A percentile compares a stretch with the other conserved stretches of the same genome.
phyloP scores from a whole-genome alignment of 768 basidiomycete species.

The Leccinum obscurum region DNA sequence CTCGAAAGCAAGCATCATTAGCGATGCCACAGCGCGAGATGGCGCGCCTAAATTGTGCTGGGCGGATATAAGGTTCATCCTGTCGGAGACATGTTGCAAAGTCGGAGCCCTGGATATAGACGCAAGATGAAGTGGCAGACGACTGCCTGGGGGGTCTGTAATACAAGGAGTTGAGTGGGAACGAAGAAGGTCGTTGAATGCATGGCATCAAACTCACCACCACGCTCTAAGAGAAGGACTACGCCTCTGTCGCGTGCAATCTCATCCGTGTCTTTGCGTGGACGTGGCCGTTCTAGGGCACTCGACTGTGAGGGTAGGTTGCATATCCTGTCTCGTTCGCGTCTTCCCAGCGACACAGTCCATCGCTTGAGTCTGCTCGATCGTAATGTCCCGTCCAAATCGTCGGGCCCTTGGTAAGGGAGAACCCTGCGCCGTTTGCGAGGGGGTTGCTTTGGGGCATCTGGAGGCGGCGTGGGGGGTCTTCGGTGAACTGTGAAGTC shows the following conservation, averaged over 20 bases:
- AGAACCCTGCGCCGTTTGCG: constrained; percentile 69
- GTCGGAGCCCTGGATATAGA: constrained; percentile 72
- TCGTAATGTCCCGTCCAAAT: constrained; percentile 53
- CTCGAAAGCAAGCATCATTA: constrained; percentile 80
- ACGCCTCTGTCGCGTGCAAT: constrained; percentile 71
- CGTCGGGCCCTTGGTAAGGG: constrained; percentile 72
- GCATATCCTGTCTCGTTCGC: constrained; percentile 73
- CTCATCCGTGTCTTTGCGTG: constrained; percentile 59
- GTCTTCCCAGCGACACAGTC: constrained; percentile 68
- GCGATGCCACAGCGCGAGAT: constrained; percentile 58
- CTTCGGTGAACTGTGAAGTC: constrained; percentile 75
- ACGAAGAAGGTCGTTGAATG: background rate
- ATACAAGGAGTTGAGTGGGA: background rate
- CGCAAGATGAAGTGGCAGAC: constrained; percentile 70
- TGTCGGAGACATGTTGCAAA: constrained; percentile 73
- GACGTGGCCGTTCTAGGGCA: constrained; percentile 44
- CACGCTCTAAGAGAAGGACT: constrained; percentile 60
- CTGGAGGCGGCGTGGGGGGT: constrained; percentile 63
- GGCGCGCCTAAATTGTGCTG: constrained; percentile 70
- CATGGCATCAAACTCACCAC: constrained; percentile 44
- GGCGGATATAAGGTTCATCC: constrained; percentile 78
- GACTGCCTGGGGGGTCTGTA: constrained; percentile 68
- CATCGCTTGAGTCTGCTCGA: constrained; percentile 72
- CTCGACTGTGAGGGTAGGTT: constrained; percentile 46
- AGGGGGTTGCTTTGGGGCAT: constrained; percentile 57